Evolutionary conservation across 1,139 yeast genomes (phyloP).

Genomic region (Scheffersomyces quercinus): DNA sequence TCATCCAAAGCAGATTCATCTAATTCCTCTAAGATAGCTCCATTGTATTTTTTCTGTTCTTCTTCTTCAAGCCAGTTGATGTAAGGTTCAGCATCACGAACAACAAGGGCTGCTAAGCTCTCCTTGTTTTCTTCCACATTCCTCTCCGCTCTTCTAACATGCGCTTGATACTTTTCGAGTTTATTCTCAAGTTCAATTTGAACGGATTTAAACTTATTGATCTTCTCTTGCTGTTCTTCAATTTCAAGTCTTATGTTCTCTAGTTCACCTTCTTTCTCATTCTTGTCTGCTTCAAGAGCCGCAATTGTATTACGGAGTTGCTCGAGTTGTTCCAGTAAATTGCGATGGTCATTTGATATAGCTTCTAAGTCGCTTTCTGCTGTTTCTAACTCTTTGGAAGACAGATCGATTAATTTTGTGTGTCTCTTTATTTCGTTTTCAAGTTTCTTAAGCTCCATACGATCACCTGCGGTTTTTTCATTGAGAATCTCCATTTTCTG

Average conservation of each 20-base stretch:
- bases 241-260: slow-evolving; percentile 46
- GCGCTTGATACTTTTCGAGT: slow-evolving; percentile 55
- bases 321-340: slow-evolving; percentile 36
- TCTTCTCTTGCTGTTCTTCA: slow-evolving; percentile 52
- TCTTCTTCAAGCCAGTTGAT: slow-evolving; percentile 50
- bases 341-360: slow-evolving; percentile 29
- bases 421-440: slow-evolving; percentile 65
- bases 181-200: slow-evolving; percentile 70
- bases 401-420: slow-evolving; percentile 45
- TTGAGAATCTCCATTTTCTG: slow-evolving; percentile 66
- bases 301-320: slow-evolving; percentile 28
- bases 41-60: slow-evolving; percentile 35
- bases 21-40: slow-evolving; percentile 40
- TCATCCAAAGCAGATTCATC: slow-evolving; percentile 54
- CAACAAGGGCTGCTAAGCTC: slow-evolving; percentile 40
- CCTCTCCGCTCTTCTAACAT: slow-evolving; percentile 42
- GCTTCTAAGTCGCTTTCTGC: slow-evolving; percentile 31
- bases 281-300: slow-evolving; percentile 27
- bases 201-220: slow-evolving; percentile 62
- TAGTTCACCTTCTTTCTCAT: slow-evolving; percentile 32
- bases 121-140: slow-evolving; percentile 38
- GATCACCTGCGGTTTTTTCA: slow-evolving; percentile 63
- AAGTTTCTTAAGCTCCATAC: slow-evolving; percentile 60
- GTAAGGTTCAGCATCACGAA: slow-evolving; percentile 54
- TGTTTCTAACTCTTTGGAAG: slow-evolving; percentile 35